phyloP scores from a whole-genome alignment of 208 protist genomes.

The Leishmania amazonensis region DNA sequence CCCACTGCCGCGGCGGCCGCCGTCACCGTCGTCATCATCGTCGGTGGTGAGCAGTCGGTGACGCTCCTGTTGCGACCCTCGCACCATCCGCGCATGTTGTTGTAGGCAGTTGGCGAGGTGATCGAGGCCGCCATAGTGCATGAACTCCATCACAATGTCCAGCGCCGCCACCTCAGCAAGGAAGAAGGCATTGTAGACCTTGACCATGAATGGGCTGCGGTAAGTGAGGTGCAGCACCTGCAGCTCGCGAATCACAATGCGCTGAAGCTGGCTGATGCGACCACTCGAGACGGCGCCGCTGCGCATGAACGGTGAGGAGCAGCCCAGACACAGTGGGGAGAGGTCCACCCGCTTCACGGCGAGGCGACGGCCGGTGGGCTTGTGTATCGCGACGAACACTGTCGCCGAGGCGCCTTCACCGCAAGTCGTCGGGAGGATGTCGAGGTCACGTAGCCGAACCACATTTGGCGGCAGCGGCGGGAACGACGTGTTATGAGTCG shows the following conservation, averaged over 20 bases:
- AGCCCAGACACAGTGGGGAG: slow-evolving; percentile 50
- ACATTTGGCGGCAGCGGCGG: slow-evolving; percentile 40
- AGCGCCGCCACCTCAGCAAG: slow-evolving; percentile 52
- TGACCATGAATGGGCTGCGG: slow-evolving; percentile 88
- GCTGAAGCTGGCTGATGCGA: slow-evolving; percentile 62
- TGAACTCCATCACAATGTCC: slow-evolving; percentile 92
- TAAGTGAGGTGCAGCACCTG: slow-evolving; percentile 89
- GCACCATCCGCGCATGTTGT: slow-evolving; percentile 33
- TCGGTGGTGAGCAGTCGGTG: slow-evolving; percentile 18
- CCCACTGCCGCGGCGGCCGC: slow-evolving; percentile 1
- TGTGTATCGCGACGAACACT: slow-evolving; percentile 76
- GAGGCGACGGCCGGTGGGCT: slow-evolving; percentile 59
- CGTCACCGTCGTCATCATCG: slow-evolving; percentile 1
- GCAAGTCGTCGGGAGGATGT: slow-evolving; percentile 34
- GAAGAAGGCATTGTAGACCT: slow-evolving; percentile 91
- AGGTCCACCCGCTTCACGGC: slow-evolving; percentile 88
- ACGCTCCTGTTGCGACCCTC: slow-evolving; percentile 35
- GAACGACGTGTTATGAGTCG: neutral
- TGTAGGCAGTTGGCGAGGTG: slow-evolving; percentile 47
- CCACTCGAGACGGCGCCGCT: slow-evolving; percentile 22
- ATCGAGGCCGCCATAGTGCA: slow-evolving; percentile 86
- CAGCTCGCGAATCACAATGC: slow-evolving; percentile 77
- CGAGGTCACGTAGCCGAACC: slow-evolving; percentile 67
- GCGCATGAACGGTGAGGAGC: slow-evolving; percentile 17
- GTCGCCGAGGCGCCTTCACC: slow-evolving; percentile 77